These are phyloP conservation scores for Pilobolus umbonatus DNA, from an alignment of 192 early-diverging fungal genomes.

Conservation along the genomic window DNA sequence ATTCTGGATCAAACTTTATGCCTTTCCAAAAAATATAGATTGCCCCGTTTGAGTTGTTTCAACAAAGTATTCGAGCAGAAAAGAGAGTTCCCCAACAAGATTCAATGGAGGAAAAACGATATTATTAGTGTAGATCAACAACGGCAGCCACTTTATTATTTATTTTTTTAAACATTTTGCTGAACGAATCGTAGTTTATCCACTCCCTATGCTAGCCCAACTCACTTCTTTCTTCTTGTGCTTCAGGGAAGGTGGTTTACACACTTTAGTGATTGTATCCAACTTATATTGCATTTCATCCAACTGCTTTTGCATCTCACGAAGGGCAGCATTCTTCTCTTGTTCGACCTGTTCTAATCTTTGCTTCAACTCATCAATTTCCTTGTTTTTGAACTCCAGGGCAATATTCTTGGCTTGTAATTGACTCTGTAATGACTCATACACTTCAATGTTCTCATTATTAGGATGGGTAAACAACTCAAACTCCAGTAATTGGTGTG, in stretches of 20 bases:
- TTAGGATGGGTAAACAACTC: slow-evolving; percentile 54
- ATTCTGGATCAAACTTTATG: too few species aligned
- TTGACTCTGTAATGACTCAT: slow-evolving; percentile 6
- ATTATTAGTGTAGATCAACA: too few species aligned
- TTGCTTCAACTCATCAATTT: slow-evolving; percentile 41
- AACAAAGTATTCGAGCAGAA: too few species aligned
- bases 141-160: too few species aligned
- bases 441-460: background rate
- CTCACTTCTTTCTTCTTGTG: background rate
- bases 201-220: background rate
- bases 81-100: too few species aligned
- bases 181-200: too few species aligned
- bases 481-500: slow-evolving; percentile 65
- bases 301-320: slow-evolving; percentile 19
- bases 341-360: slow-evolving; percentile 27
- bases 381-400: slow-evolving; percentile 16
- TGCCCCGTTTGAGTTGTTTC: too few species aligned
- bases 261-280: slow-evolving; percentile 5
- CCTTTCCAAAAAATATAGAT: too few species aligned
- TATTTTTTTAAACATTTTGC: too few species aligned
- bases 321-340: slow-evolving; percentile 10
- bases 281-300: slow-evolving; percentile 19
- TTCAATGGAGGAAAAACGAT: too few species aligned
- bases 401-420: slow-evolving; percentile 23
- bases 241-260: background rate